Evolutionary conservation across 2,329 filamentous ascomycete genomes (phyloP).

Genomic region (Arthrobotrys megalospora): DNA sequence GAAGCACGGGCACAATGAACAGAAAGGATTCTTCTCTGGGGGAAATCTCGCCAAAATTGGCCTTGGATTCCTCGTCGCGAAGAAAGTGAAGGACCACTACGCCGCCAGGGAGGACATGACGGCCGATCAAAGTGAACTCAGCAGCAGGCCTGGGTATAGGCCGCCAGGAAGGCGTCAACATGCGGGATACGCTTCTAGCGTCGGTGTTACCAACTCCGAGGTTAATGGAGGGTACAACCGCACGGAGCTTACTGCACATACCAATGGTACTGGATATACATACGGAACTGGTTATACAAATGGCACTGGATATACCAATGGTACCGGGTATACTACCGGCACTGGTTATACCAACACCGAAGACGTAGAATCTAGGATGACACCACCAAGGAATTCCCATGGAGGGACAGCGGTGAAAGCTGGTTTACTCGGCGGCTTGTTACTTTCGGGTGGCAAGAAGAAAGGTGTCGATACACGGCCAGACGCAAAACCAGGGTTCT

Average conservation of each 20-base stretch:
- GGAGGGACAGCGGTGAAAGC: constrained; percentile 37
- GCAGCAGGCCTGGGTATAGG: constrained; percentile 40
- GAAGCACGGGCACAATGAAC: constrained; percentile 34
- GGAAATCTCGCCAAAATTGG: constrained; percentile 54
- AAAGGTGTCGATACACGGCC: constrained; percentile 43
- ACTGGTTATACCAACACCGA: constrained; percentile 57
- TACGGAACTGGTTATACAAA: constrained; percentile 47
- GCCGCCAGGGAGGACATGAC: constrained; percentile 45
- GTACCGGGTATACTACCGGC: constrained; percentile 47
- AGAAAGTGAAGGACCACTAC: constrained; percentile 60
- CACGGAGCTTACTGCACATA: constrained; percentile 42
- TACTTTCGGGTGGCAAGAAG: constrained; percentile 46
- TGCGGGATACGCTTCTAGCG: constrained; percentile 53
- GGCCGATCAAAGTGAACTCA: constrained; percentile 55
- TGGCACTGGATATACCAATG: constrained; percentile 44
- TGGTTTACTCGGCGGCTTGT: constrained; percentile 36
- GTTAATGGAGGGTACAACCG: constrained; percentile 57
- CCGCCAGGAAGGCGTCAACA: constrained; percentile 23
- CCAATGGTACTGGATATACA: constrained; percentile 34
- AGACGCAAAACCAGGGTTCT: constrained; percentile 49
- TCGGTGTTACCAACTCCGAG: constrained; percentile 58
- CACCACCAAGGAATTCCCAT: constrained; percentile 40
- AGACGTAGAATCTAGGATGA: constrained; percentile 51
- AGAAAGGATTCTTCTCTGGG: constrained; percentile 32
- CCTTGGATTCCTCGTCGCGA: constrained; percentile 52